phyloP scores from a whole-genome alignment of 768 basidiomycete genomes.

The Panellus pusillus region DNA sequence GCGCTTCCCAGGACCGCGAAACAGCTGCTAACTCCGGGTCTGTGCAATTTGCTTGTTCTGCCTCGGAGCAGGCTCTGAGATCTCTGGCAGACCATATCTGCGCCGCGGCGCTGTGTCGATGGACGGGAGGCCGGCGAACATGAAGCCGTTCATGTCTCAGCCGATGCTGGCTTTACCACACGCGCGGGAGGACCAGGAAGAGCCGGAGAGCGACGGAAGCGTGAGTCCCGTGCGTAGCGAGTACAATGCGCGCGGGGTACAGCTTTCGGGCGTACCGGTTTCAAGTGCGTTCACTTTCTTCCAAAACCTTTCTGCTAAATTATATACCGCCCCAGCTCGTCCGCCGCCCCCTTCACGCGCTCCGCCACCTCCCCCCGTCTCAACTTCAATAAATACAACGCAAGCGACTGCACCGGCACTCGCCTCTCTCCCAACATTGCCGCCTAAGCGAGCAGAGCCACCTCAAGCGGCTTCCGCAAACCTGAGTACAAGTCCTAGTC shows the following conservation, averaged over 20 bases:
- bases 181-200: slow-evolving; percentile 19
- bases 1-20: background rate
- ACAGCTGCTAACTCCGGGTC: too few species aligned
- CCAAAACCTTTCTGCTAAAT: too few species aligned
- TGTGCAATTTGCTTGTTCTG: background rate
- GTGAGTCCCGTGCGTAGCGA: slow-evolving; percentile 23
- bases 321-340: background rate
- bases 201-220: slow-evolving; percentile 23
- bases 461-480: too few species aligned
- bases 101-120: slow-evolving; percentile 31
- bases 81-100: slow-evolving; percentile 12
- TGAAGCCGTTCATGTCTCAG: slow-evolving; percentile 50
- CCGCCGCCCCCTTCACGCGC: slow-evolving; percentile 11
- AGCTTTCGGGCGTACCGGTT: background rate
- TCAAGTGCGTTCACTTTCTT: background rate
- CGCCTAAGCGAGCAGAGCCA: slow-evolving; percentile 10
- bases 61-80: background rate
- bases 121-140: slow-evolving; percentile 25
- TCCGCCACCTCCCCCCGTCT: slow-evolving; percentile 6
- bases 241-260: background rate
- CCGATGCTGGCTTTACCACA: slow-evolving; percentile 34
- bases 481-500: too few species aligned
- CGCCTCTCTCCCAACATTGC: slow-evolving; percentile 22
- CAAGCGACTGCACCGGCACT: background rate
- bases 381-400: background rate